Evolutionary conservation across 805 yeast genomes (phyloP), one percentile per base, ranked within the genome.

Genomic region (Hanseniaspora opuntiae): DNA sequence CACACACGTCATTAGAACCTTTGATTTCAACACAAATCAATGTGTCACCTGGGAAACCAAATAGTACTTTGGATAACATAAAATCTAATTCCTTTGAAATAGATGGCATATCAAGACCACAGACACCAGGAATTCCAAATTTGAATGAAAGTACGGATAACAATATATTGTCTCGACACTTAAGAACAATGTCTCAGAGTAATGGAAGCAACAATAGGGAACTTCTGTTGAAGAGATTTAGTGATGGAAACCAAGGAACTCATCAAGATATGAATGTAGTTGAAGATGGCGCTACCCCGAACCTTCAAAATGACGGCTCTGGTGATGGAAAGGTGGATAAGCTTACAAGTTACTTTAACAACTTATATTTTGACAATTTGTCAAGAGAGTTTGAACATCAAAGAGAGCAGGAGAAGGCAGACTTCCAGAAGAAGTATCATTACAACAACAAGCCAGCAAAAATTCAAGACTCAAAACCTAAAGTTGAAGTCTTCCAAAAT

Each of bases 371-470:
- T 58, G 93, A 84, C 59, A 84, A 84, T 54, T 69, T 86, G 11
- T 85, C 96, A 0, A 74, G 74, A 59, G 97, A 93, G 63, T 89
- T 90, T 63, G 94, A 86, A 62, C 74, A 79, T 58, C 95, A 89
- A 62, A 78, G 97, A 62, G 95, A 86, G 58, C 68, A 73, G 45
- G 96, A 90, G 62, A 75, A 87, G 56, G 70, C 75, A 54, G 80
- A 82, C 56, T 63, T 86, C 42, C 73, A 78, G 44, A 72, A 69
- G 58, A 74, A 79, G 59, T 78, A 79, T 63, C 73, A 81, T 56
- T 86, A 90, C 0, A 70, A 73, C 14, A 32, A 45, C 20, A 53
- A 53, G n/a, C 49, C 41, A 25, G 24, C 38, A 17, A 88, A 93
- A 7, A 77, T 86, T 49, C 78, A 80, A 24, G 76, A 81, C 1